These are phyloP conservation scores for Camellia japonica DNA, from an alignment of 148 eudicot genomes.

Conservation along the genomic window DNA sequence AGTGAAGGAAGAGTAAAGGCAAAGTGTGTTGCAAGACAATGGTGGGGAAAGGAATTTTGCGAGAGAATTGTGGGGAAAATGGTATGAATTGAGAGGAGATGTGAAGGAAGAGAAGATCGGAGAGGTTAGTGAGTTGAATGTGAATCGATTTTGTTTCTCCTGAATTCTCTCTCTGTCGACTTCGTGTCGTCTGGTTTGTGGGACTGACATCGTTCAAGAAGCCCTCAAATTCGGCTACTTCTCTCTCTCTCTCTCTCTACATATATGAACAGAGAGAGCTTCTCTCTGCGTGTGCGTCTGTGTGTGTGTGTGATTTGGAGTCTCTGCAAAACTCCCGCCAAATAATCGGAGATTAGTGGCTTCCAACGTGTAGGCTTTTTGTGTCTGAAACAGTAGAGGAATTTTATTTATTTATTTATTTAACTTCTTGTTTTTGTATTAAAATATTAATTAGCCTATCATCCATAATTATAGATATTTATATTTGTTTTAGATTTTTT, in stretches of 20 bases:
- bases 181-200: constrained; percentile 26
- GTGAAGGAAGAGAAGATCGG: background rate
- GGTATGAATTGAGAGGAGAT: background rate
- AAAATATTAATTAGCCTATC: too few species aligned
- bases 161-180: constrained; percentile 14
- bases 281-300: background rate
- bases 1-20: background rate
- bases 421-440: too few species aligned
- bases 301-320: too few species aligned
- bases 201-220: constrained; percentile 28
- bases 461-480: too few species aligned
- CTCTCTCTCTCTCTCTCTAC: background rate
- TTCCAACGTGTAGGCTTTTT: background rate
- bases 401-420: too few species aligned
- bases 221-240: constrained; percentile 37
- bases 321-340: constrained; percentile 15
- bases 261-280: background rate
- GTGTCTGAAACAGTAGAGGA: too few species aligned
- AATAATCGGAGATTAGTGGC: constrained; percentile 14
- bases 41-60: background rate
- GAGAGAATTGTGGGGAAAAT: background rate
- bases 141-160: constrained; percentile 6
- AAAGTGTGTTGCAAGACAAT: background rate
- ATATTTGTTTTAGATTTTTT: too few species aligned
- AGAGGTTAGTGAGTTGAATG: background rate